Percentiles rank a stretch among this genome's conserved stretches.
Conservation (phyloP, 441 rosid species). For the Pelargonium myrrhifolium region DNA sequence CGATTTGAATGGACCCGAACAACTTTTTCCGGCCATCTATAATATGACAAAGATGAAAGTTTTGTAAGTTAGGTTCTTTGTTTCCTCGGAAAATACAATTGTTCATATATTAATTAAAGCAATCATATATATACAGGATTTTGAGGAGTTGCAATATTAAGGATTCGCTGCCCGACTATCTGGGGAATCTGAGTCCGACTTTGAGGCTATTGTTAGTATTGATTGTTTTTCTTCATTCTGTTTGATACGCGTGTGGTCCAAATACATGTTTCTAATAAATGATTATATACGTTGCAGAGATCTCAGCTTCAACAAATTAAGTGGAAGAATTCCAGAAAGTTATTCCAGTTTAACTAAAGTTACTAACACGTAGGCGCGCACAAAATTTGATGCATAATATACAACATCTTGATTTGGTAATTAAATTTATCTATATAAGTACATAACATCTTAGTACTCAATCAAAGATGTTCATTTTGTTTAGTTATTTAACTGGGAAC, state of each 20-base stretch:
- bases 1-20: constrained; percentile 40
- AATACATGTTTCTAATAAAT: too few relatives aligned
- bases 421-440: background rate
- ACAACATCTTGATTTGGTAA: too few relatives aligned
- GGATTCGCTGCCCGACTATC: constrained; percentile 36
- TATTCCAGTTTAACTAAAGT: constrained; percentile 14
- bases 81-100: background rate
- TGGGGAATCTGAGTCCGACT: constrained; percentile 15
- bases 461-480: constrained; percentile 1
- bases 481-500: constrained; percentile 54
- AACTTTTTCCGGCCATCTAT: constrained; percentile 32
- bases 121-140: constrained; percentile 26
- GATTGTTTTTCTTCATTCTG: background rate
- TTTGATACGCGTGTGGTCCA: background rate
- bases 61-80: constrained; percentile 31
- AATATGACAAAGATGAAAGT: constrained; percentile 19
- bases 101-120: background rate
- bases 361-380: constrained; percentile 32
- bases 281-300: too few relatives aligned
- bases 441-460: background rate
- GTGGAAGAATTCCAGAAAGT: constrained; percentile 38
- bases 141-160: constrained; percentile 51
- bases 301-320: constrained; percentile 58
- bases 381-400: too few relatives aligned
- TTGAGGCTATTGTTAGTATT: constrained; percentile 39